Evolutionary conservation across 202 grass and related monocot species (phyloP), one percentile per base, ranked within the genome.

Genomic region (Panicum hallii): DNA sequence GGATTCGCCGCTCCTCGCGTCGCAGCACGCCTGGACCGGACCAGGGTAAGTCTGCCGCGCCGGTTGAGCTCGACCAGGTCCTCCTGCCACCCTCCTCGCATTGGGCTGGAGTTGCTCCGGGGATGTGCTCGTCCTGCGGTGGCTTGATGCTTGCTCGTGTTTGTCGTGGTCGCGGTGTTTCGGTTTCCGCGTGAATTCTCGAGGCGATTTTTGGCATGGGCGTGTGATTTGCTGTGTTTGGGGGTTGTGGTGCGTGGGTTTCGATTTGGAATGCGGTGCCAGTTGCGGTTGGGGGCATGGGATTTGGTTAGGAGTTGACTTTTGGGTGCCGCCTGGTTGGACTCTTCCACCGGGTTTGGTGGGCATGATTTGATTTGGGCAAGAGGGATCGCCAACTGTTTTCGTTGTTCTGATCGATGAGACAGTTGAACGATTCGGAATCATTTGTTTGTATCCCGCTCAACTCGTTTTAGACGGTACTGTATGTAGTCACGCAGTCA

Each of bases 271-370:
- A 83, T 79, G 69, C 56, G 11, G 53, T 17, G n/a, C 0, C 4
- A 11, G 17, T 52, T 45, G 46, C 10, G 9, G 17, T 44, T 36
- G 62, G 63, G 85, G 45, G 68, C 44, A 20, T 58, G 12, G 43
- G 76, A 76, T 87, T 75, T 19, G 38, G 81, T 13, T 58, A 19
- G 56, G 49, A 47, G 82, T 88, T 82, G 85, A 91, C 82, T 88
- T 88, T 83, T 68, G 20, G 16, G 17, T 57, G 48, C 44, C 14
- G 15, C 57, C 80, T 32, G 42, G 56, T 72, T 87, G 56, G 53
- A 87, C 75, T 70, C 38, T 48, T 66, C 87, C 49, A 17, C 40
- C 67, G 5, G 17, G 19, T 40, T n/a, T 63, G 10, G 17, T 64
- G 66, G 55, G 36, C 30, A 56, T 76, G 43, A 63, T 89, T 84